These are phyloP conservation scores for Fusarium lateritium DNA, from an alignment of 2,329 filamentous ascomycete genomes.

Conservation along the genomic window DNA sequence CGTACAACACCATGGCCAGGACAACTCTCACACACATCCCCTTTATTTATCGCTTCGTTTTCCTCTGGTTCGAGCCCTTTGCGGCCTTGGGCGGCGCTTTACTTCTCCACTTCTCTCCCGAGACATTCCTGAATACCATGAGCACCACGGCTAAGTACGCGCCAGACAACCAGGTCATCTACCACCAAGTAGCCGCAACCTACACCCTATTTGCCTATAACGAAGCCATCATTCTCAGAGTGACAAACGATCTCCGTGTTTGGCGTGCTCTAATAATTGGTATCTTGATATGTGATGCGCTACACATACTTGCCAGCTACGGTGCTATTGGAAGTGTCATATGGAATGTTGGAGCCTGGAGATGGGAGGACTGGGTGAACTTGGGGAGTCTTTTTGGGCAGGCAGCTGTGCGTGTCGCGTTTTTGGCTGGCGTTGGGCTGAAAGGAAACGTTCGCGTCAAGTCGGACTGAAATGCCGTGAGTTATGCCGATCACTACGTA, in stretches of 20 bases:
- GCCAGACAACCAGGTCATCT: slow-evolving; percentile 36
- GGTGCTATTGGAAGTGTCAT: slow-evolving; percentile 27
- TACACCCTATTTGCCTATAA: slow-evolving; percentile 41
- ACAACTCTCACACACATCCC: slow-evolving; percentile 13
- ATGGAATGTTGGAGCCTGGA: slow-evolving; percentile 26
- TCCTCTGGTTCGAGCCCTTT: slow-evolving; percentile 38
- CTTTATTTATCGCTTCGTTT: slow-evolving; percentile 26
- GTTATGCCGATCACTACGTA: background rate
- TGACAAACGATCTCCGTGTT: slow-evolving; percentile 24
- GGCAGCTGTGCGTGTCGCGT: slow-evolving; percentile 29
- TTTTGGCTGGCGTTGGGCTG: slow-evolving; percentile 31
- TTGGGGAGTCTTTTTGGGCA: slow-evolving; percentile 39
- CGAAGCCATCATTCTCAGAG: slow-evolving; percentile 29
- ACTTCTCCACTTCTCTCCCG: slow-evolving; percentile 19
- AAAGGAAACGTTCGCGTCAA: background rate
- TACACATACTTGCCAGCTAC: slow-evolving; percentile 38
- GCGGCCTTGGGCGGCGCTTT: slow-evolving; percentile 11
- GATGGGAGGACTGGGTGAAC: slow-evolving; percentile 41
- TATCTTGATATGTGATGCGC: slow-evolving; percentile 30
- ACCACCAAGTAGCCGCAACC: slow-evolving; percentile 36
- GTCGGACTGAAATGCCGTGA: background rate
- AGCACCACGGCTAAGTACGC: slow-evolving; percentile 19
- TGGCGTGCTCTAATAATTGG: slow-evolving; percentile 28
- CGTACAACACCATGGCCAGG: slow-evolving; percentile 1
- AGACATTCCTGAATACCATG: slow-evolving; percentile 33